phyloP scores from a whole-genome alignment of 495 filamentous ascomycete species.

The Aspergillus egyptiacus region DNA sequence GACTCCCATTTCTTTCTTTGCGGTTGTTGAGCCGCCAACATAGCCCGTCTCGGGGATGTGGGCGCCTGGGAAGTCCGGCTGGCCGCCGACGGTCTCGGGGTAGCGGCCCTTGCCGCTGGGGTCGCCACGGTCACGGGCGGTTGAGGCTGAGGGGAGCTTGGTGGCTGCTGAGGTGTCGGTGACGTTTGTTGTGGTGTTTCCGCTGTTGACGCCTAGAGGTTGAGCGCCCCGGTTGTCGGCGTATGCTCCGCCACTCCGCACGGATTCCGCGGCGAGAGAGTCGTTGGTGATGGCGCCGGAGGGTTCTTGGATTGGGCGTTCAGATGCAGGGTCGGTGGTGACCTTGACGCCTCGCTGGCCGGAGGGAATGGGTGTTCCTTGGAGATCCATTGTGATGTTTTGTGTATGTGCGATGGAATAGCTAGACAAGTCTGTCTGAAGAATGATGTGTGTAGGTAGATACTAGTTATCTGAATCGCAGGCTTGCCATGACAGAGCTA shows the following conservation, averaged over 20 bases:
- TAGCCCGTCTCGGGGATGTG: constrained; percentile 40
- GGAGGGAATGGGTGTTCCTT: constrained; percentile 40
- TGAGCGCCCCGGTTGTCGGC: constrained; percentile 45
- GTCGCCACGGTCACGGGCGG: constrained; percentile 40
- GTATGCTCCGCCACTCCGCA: constrained; percentile 47
- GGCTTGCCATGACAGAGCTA: constrained; percentile 13
- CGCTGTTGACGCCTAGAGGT: constrained; percentile 41
- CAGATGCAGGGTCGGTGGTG: constrained; percentile 45
- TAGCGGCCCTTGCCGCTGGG: constrained; percentile 42
- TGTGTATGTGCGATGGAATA: not conserved
- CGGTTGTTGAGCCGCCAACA: constrained; percentile 35
- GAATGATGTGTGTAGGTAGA: too few relatives aligned
- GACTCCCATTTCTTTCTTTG: constrained; percentile 34
- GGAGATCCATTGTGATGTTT: constrained; percentile 38
- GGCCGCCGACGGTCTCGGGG: constrained; percentile 45
- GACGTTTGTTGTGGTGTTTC: constrained; percentile 49
- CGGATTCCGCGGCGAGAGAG: constrained; percentile 61
- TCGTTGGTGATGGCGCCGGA: constrained; percentile 54
- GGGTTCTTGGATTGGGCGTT: constrained; percentile 42
- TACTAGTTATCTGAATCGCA: not conserved
- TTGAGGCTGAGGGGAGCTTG: constrained; percentile 45
- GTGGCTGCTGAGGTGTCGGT: constrained; percentile 50
- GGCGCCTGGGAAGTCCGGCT: constrained; percentile 43
- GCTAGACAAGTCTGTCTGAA: not conserved
- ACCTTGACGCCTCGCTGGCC: constrained; percentile 40